Evolutionary conservation across 2,329 filamentous ascomycete species (phyloP), one percentile per base, ranked within the genome.

Genomic region (Berkeleyomyces rouxiae): DNA sequence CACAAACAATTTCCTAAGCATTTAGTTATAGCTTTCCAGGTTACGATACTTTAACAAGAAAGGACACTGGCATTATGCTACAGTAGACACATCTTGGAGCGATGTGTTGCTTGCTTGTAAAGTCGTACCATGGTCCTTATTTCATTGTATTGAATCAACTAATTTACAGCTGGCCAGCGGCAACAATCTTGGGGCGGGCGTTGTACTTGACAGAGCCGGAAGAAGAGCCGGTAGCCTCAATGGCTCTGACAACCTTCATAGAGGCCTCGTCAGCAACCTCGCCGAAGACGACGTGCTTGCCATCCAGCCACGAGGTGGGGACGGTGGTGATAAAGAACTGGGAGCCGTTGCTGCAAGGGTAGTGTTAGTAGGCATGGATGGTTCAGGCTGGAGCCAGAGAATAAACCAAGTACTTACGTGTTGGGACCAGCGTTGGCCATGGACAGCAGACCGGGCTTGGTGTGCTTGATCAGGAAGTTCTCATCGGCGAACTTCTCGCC

Each of bases 311-410:
- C 63, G 85, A 85, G 65, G 93, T 97, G 65, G 85, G 81, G 59
- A 95, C 90, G 63, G 92, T 97, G 70, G 92, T 97, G 73, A 97
- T 79, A 81, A 97, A 97, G 82, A 97, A 97, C 76, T 97, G 92
- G 60, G 89, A 95, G 70, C 93, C 93, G 78, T 99, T 99, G 75
- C 93, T 96, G 66, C 76, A 77, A 9, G 77, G 78, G 16, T n/a
- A 76, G 7, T 43, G 51, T 55, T 36, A 9, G 16, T n/a, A 4
- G 47, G 13, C 4, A 40, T 9, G 7, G 4, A 40, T 49, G 11
- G 1, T 31, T n/a, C 2, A 16, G 31, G 11, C 3, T n/a, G 16
- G n/a, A 55, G 39, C 10, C 3, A 0, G 42, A 57, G 6, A 44
- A 46, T 31, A 9, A 2, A n/a, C 11, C 4, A 6, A 11, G 3